phyloP scores from a whole-genome alignment of 176 grass and related monocot genomes.

The Oropetium thomaeum region DNA sequence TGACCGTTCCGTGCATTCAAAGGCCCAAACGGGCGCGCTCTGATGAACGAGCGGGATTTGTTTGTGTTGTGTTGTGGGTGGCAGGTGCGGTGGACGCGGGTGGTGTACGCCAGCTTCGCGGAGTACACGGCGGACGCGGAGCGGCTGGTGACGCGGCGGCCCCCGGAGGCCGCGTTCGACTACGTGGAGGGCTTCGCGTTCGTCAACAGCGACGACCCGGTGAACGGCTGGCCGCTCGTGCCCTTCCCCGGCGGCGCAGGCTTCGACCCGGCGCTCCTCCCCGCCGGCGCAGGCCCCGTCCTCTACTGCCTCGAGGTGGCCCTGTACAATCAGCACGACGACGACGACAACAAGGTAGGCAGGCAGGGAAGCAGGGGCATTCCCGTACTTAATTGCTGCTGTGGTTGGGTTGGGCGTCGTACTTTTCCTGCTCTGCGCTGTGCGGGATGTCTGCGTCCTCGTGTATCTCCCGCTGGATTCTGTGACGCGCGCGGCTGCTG shows the following conservation, averaged over 20 bases:
- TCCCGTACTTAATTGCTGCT: constrained; percentile 22
- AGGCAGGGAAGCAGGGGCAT: constrained; percentile 9
- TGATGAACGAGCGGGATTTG: no score
- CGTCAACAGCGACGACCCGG: constrained; percentile 58
- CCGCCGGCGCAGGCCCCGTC: constrained; percentile 50
- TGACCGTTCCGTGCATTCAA: neutral
- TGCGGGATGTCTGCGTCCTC: constrained; percentile 48
- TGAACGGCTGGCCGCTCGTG: constrained; percentile 82
- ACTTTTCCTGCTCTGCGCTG: no score
- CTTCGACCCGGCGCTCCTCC: constrained; percentile 57
- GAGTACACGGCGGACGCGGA: constrained; percentile 83
- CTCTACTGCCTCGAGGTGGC: constrained; percentile 97
- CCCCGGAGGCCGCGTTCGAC: constrained; percentile 42
- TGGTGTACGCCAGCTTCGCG: constrained; percentile 72
- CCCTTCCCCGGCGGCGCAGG: constrained; percentile 41
- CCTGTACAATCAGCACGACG: constrained; percentile 34
- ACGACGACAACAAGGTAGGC: constrained; percentile 62
- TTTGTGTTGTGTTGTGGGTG: no score
- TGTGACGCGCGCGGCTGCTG: constrained; percentile 24
- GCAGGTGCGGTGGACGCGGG: constrained; percentile 72
- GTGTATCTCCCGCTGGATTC: constrained; percentile 60
- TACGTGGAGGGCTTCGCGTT: constrained; percentile 95
- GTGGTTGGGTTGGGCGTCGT: constrained; percentile 11
- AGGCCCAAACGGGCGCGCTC: no score
- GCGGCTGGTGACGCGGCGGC: constrained; percentile 58